phyloP scores from a whole-genome alignment of 192 early-diverging fungal genomes.

The Coemansia sp. region DNA sequence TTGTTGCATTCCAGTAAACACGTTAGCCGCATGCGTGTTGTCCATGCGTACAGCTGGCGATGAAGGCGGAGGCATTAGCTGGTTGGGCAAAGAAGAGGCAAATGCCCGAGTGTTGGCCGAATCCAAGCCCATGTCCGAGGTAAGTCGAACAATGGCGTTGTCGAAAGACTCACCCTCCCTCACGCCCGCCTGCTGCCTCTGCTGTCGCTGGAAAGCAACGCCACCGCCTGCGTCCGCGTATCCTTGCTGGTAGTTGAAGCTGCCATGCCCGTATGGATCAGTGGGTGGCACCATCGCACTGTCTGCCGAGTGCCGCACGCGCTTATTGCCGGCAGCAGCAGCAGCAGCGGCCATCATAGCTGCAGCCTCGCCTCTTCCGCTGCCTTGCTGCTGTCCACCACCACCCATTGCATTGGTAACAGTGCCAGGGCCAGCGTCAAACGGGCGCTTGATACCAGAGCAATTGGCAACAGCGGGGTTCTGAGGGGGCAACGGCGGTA shows the following conservation, averaged over 20 bases:
- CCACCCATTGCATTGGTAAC: too few species aligned
- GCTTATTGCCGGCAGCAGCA: conserved; percentile 16
- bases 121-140: conserved; percentile 42
- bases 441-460: neutral
- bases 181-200: neutral
- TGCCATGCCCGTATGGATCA: neutral
- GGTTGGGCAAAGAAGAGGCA: conserved; percentile 29
- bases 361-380: neutral
- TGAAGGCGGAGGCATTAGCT: neutral
- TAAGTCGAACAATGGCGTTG: conserved; percentile 24
- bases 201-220: conserved; percentile 8
- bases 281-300: neutral
- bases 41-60: conserved; percentile 6
- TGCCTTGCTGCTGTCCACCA: neutral
- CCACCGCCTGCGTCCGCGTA: neutral
- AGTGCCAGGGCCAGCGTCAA: neutral
- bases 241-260: neutral
- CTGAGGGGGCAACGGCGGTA: neutral
- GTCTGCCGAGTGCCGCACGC: conserved; percentile 17
- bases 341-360: conserved; percentile 2
- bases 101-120: conserved; percentile 27
- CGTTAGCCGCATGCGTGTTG: neutral
- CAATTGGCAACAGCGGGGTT: neutral
- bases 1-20: neutral
- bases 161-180: conserved; percentile 12